Evolutionary conservation across 306 rosid genomes (phyloP).

Genomic region (cucumber (Cucumis sativus)): Cucumber_9930_V3 NC_026661.2:20185001-20185500

Average conservation of each 20-base stretch:
- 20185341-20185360: conserved; percentile 95
- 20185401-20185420: conserved; percentile 98
- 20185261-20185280: conserved; percentile 99
- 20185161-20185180: neutral
- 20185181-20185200: neutral
- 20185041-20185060: conserved; percentile 97
- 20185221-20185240: conserved; percentile 8
- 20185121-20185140: neutral
- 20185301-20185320: conserved; percentile 99
- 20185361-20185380: conserved; percentile 98
- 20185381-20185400: conserved; percentile 97
- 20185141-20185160: neutral
- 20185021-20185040: conserved; percentile 98
- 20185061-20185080: conserved; percentile 98
- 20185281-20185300: conserved; percentile 98
- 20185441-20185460: conserved; percentile 95
- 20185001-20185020: conserved; percentile 97
- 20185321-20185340: conserved; percentile 99
- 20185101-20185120: conserved; percentile 96
- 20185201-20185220: neutral
- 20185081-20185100: conserved; percentile 97
- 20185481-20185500: neutral
- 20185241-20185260: conserved; percentile 96
- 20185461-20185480: conserved; percentile 37
- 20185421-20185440: conserved; percentile 98